Percentiles rank a stretch among this genome's conserved stretches.
phyloP scores from a whole-genome alignment of 441 rosid genomes.

The Erodium trifolium region DNA sequence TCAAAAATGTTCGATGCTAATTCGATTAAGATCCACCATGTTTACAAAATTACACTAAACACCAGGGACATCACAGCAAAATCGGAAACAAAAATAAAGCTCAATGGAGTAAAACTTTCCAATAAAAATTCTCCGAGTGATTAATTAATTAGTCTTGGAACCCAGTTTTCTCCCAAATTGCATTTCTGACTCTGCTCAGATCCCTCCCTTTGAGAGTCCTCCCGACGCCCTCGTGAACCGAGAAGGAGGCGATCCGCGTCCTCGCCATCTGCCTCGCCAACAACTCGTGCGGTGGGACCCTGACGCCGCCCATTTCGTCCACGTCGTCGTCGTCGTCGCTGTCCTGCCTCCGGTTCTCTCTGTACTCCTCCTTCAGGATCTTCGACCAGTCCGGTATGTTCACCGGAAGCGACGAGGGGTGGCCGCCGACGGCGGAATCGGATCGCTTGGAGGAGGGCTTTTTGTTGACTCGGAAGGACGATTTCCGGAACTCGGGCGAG shows the following conservation, averaged over 20 bases:
- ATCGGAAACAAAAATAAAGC: no score
- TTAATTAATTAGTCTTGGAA: conserved; percentile 35
- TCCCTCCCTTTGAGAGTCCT: conserved; percentile 22
- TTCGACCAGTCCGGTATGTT: conserved; percentile 94
- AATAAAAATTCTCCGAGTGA: no score
- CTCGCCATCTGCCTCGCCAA: conserved; percentile 43
- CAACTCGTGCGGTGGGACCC: conserved; percentile 61
- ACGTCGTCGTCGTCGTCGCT: conserved; percentile 38
- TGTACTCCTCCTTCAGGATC: conserved; percentile 62
- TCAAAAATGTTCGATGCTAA: no score
- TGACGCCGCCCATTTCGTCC: conserved; percentile 29
- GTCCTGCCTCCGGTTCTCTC: conserved; percentile 35
- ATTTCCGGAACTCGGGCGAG: conserved; percentile 47
- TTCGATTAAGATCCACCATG: no score
- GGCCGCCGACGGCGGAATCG: not conserved
- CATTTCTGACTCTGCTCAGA: conserved; percentile 57
- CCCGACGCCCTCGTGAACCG: conserved; percentile 62
- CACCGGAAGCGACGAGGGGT: conserved; percentile 61
- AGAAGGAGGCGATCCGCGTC: conserved; percentile 53
- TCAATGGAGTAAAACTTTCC: no score
- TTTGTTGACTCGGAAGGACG: conserved; percentile 6
- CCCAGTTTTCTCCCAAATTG: conserved; percentile 59
- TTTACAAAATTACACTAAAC: no score
- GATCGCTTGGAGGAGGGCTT: no score
- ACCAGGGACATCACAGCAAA: no score